A percentile compares a stretch with the other conserved stretches of the same genome.
These are phyloP conservation scores for Solanum ahanhuiri DNA, from an alignment of 257 asterid genomes.

Conservation along the genomic window DNA sequence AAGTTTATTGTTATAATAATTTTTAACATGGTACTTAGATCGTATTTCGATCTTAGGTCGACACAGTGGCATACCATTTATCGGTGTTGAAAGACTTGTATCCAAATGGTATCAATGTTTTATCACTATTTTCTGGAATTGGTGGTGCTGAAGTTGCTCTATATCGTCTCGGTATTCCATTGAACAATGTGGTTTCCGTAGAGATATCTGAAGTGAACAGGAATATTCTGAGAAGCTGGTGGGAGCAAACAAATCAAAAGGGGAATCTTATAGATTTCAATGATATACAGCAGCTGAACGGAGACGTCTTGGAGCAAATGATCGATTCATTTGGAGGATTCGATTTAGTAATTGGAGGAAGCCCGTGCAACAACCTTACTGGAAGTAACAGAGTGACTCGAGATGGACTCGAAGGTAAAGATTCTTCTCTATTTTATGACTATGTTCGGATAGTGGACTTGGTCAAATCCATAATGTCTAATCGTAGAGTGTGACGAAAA, in stretches of 20 bases:
- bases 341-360: constrained; percentile 8
- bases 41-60: constrained; percentile 30
- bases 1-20: not conserved
- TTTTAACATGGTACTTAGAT: not conserved
- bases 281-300: constrained; percentile 44
- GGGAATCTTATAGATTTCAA: constrained; percentile 44
- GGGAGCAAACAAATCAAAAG: constrained; percentile 78
- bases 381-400: not conserved
- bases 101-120: constrained; percentile 55
- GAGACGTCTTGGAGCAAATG: constrained; percentile 20
- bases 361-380: constrained; percentile 7
- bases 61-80: constrained; percentile 83
- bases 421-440: constrained; percentile 3
- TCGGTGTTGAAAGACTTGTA: constrained; percentile 60
- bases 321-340: constrained; percentile 17
- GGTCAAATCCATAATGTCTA: not conserved
- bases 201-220: constrained; percentile 62
- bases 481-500: not conserved
- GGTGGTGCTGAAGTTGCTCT: constrained; percentile 97
- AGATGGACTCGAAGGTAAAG: constrained; percentile 2
- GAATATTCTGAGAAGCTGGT: constrained; percentile 74
- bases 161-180: constrained; percentile 56
- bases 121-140: constrained; percentile 86
- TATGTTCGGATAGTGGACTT: constrained; percentile 1
- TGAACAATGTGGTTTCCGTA: constrained; percentile 57